Evolutionary conservation across 192 early-diverging fungal species (phyloP).

Genomic region (Backusella tuberculispora): DNA sequence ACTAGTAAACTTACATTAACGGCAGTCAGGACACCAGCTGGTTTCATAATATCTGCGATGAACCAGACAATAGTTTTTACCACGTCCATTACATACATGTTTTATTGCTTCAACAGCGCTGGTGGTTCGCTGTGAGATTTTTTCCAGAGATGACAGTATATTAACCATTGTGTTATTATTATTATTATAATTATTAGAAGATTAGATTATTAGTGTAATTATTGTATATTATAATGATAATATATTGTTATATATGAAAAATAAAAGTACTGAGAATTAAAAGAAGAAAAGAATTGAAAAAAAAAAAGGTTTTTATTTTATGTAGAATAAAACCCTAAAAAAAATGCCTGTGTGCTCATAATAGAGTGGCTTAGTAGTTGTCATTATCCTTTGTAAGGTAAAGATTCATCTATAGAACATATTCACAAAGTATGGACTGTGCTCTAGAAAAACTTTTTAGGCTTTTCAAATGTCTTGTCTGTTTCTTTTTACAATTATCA

Average conservation of each 20-base stretch:
- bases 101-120: background rate
- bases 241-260: background rate
- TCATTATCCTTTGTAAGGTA: too few relatives aligned
- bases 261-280: background rate
- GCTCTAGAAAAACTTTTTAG: too few relatives aligned
- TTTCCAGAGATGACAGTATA: background rate
- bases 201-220: too few relatives aligned
- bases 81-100: background rate
- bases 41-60: conserved; percentile 36
- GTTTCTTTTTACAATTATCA: too few relatives aligned
- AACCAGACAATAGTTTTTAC: conserved; percentile 34
- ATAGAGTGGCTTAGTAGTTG: too few relatives aligned
- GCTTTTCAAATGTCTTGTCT: too few relatives aligned
- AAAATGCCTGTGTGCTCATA: too few relatives aligned
- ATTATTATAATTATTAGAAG: background rate
- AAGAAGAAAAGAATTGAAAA: too few relatives aligned
- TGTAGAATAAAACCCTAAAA: too few relatives aligned
- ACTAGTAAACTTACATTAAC: background rate
- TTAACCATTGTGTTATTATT: background rate
- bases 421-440: too few relatives aligned
- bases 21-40: conserved; percentile 36
- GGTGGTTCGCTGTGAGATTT: background rate
- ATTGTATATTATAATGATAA: background rate
- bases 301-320: too few relatives aligned
- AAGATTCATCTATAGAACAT: too few relatives aligned